Percentiles rank a stretch among this genome's conserved stretches.
phyloP scores from a whole-genome alignment of 2,329 filamentous ascomycete species.

The Myrmaecium sp. region DNA sequence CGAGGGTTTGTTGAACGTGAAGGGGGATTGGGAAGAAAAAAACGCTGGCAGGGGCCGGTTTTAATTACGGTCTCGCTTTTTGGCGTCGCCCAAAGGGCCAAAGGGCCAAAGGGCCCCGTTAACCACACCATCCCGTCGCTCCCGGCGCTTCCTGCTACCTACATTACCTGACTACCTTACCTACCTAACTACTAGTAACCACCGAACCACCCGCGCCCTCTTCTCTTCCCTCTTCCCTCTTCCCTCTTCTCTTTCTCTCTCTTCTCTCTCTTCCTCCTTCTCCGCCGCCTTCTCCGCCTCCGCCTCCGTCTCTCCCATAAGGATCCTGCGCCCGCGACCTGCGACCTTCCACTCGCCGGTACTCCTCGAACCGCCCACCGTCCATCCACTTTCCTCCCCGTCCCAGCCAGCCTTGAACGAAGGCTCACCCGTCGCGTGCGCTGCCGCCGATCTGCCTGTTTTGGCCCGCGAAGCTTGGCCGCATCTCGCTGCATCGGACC shows the following conservation, averaged over 20 bases:
- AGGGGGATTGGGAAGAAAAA: no score
- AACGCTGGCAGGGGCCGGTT: no score
- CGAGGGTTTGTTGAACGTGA: no score
- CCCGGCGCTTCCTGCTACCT: conserved; percentile 12
- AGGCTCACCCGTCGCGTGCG: conserved; percentile 2
- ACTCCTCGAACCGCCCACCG: conserved; percentile 3
- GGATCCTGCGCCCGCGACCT: no score
- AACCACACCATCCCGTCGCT: conserved; percentile 2
- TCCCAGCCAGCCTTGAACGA: conserved; percentile 1
- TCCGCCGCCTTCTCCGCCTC: conserved; percentile 5
- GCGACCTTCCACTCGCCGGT: conserved; percentile 4
- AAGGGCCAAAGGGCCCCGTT: no score
- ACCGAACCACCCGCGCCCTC: no score
- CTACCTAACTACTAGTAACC: no score
- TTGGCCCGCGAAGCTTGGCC: no score
- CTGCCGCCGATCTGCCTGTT: conserved; percentile 4
- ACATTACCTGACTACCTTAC: conserved; percentile 17
- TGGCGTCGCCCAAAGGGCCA: no score
- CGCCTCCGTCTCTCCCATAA: no score
- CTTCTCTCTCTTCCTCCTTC: conserved; percentile 4
- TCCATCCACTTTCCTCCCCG: conserved; percentile 5
- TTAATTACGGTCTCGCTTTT: no score
- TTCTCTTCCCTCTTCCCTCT: conserved; percentile 4
- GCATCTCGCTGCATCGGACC: conserved; percentile 3
- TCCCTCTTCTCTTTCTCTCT: conserved; percentile 6